Conservation (phyloP, 2,329 filamentous ascomycete species). For the Diaporthe longicolla region DNA sequence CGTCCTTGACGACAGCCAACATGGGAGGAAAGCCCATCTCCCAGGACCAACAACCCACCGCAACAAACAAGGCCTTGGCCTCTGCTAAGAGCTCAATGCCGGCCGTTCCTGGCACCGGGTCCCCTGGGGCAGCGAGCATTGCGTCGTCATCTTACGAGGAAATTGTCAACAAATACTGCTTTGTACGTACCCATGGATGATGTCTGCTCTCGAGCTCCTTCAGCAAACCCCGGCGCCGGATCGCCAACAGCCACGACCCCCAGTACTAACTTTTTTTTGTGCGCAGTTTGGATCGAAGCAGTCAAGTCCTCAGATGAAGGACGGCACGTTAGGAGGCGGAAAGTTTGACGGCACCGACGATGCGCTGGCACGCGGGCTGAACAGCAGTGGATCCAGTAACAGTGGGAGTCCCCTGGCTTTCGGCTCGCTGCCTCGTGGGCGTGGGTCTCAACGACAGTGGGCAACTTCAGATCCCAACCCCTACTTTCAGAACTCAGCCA, state of each 20-base stretch:
- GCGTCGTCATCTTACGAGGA: constrained; percentile 95
- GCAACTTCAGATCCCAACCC: constrained; percentile 53
- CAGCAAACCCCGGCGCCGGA: constrained; percentile 45
- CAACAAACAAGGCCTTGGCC: constrained; percentile 42
- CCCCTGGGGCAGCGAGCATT: constrained; percentile 68
- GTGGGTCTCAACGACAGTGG: constrained; percentile 59
- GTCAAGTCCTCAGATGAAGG: constrained; percentile 64
- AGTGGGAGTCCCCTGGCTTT: constrained; percentile 55
- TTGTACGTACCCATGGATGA: constrained; percentile 82
- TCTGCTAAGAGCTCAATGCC: constrained; percentile 47
- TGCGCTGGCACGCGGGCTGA: constrained; percentile 51
- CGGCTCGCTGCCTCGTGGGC: constrained; percentile 50
- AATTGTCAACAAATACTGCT: constrained; percentile 98
- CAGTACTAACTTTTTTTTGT: constrained; percentile 56
- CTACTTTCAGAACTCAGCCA: constrained; percentile 52
- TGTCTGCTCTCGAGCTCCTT: constrained; percentile 44
- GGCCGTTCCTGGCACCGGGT: constrained; percentile 61
- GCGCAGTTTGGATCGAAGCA: constrained; percentile 74
- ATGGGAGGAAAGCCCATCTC: constrained; percentile 22
- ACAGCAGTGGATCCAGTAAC: constrained; percentile 54
- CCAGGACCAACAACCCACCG: constrained; percentile 35
- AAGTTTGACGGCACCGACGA: constrained; percentile 61
- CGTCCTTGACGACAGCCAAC: constrained; percentile 42
- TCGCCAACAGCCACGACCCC: constrained; percentile 45
- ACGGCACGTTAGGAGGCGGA: constrained; percentile 60